Percentiles rank a stretch among this genome's conserved stretches.
phyloP scores from a whole-genome alignment of 768 basidiomycete genomes.

The Panellus pusillus region DNA sequence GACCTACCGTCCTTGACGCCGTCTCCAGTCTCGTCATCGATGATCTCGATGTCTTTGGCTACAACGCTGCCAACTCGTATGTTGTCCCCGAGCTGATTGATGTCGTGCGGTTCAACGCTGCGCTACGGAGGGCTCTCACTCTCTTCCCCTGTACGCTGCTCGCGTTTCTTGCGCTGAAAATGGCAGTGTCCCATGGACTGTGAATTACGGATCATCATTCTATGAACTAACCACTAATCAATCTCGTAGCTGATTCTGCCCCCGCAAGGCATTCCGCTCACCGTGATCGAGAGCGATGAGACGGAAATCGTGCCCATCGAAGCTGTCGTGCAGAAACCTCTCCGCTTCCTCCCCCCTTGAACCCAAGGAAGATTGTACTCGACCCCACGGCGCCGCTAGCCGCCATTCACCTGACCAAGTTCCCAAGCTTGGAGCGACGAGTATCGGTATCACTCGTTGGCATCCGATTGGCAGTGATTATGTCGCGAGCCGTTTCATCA shows the following conservation, averaged over 20 bases:
- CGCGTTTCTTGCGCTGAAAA: constrained; percentile 3
- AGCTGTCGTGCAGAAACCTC: constrained; percentile 10
- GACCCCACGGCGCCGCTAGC: constrained; percentile 8
- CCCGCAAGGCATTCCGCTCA: constrained; percentile 10
- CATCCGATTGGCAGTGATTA: constrained; percentile 14
- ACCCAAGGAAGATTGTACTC: background rate
- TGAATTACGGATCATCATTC: background rate
- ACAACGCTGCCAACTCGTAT: constrained; percentile 13
- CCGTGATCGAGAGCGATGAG: background rate
- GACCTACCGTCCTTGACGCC: constrained; percentile 11
- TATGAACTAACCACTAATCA: background rate
- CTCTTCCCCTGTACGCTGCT: constrained; percentile 10
- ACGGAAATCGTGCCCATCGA: constrained; percentile 2
- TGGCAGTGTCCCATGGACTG: constrained; percentile 1
- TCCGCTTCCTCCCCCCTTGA: constrained; percentile 7
- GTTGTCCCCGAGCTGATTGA: constrained; percentile 8
- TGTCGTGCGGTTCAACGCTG: background rate
- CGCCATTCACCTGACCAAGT: constrained; percentile 3
- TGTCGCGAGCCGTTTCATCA: constrained; percentile 13
- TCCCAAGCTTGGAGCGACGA: constrained; percentile 3
- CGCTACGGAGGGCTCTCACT: background rate
- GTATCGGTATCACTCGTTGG: constrained; percentile 10
- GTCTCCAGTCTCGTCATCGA: constrained; percentile 6
- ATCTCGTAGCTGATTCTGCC: constrained; percentile 1
- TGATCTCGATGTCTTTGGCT: constrained; percentile 4